Percentiles rank a stretch among this genome's conserved stretches.
Conservation (phyloP, 352 stramenopile genomes). For the Phytophthora ohioensis region DNA sequence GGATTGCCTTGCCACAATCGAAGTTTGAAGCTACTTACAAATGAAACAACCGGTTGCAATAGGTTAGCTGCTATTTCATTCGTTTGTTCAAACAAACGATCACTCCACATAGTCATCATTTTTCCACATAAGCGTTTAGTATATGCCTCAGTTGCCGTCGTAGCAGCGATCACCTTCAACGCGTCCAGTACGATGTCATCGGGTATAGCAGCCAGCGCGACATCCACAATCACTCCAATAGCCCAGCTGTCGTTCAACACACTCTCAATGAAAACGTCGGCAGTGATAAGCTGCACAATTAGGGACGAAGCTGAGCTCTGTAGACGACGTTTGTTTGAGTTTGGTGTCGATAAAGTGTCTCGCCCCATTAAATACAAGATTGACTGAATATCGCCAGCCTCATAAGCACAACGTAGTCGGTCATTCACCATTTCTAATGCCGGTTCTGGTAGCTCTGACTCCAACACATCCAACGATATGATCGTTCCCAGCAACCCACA, state of each 20-base stretch:
- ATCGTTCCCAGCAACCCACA: conserved; percentile 17
- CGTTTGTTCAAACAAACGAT: not conserved
- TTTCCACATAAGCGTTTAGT: conserved; percentile 27
- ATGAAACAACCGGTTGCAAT: conserved; percentile 2
- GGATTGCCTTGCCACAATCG: conserved; percentile 25
- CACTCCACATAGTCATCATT: not conserved
- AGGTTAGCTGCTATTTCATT: not conserved
- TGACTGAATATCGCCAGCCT: conserved; percentile 8
- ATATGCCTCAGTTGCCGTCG: conserved; percentile 19
- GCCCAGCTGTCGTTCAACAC: conserved; percentile 27
- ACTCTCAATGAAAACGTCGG: conserved; percentile 24
- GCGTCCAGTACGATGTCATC: conserved; percentile 21
- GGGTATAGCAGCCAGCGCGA: conserved; percentile 18
- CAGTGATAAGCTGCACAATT: conserved; percentile 20
- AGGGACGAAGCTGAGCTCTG: conserved; percentile 24
- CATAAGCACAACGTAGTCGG: conserved; percentile 10
- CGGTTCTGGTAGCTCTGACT: conserved; percentile 18
- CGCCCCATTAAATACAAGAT: conserved; percentile 10
- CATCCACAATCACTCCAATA: conserved; percentile 22
- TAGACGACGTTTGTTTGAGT: conserved; percentile 7
- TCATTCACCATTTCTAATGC: conserved; percentile 12
- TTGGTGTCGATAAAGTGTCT: not conserved
- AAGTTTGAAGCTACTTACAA: conserved; percentile 30
- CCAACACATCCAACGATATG: conserved; percentile 17
- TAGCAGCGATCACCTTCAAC: conserved; percentile 15